Base-by-base conservation (phyloP, 1,139 yeast species). In the Suhomyces ambrosiae region DNA sequence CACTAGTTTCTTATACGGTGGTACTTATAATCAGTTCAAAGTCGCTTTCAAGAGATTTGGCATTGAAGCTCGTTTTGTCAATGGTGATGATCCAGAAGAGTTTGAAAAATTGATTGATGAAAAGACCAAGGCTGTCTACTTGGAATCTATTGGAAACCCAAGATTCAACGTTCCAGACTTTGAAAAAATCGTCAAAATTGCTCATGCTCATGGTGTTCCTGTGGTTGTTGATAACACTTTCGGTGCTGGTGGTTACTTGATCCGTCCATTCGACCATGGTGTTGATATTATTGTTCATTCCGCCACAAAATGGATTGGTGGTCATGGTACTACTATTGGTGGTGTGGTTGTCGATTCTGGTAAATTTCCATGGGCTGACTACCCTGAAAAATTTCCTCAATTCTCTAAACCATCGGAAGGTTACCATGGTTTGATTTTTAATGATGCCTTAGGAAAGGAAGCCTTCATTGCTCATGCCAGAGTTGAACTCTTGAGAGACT, bases 281-380 rank as follows among this genome's bases (percentile, higher is more conserved):
- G 97, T 88, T 29, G 95, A 88, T 59, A 84, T 88, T 46, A 76
- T 78, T 24, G 79, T 76, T 29, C 96, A 90, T 65, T 89, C 97
- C 40, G 96, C 97, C 38, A 92, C 97, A 40, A 92, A 92, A 66
- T 92, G 97, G 96, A 89, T 92, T 52, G 96, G 96, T 49, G 98
- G 97, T 45, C 97, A 90, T 61, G 97, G 97, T 58, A 89, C 89
- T 43, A 86, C 97, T 36, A 82, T 92, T 62, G 97, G 87, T 37
- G 98, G 98, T 70, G 87, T 83, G 37, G 75, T 92, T 48, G 76
- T 92, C 37, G 97, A 86, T 63, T 79, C 89, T 28, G 97, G 97
- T 52, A 87, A 84, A 45, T 92, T 92, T 75, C 94, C 92, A 53
- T 92, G 96, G 92, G 71, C 76, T 44, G 77, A 87, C 47, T 78